These are phyloP conservation scores for Epichloe coenophiala DNA, from an alignment of 2,329 filamentous ascomycete genomes.

Conservation along the genomic window DNA sequence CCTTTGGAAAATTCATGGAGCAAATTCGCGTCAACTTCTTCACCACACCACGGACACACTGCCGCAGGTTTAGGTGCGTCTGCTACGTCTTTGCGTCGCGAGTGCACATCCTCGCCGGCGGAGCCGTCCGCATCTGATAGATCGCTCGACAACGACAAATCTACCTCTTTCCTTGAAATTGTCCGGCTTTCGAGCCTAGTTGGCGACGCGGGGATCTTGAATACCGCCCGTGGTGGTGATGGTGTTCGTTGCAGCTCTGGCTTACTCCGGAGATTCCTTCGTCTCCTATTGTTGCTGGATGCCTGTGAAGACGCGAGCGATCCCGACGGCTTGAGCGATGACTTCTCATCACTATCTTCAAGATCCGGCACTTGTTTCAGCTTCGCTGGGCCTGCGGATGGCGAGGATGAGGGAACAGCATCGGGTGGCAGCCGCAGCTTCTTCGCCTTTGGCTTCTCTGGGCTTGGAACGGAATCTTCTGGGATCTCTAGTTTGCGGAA, in stretches of 20 bases:
- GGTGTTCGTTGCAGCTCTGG: slow-evolving; percentile 1
- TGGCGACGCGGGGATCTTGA: slow-evolving; percentile 10
- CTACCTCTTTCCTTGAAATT: neutral
- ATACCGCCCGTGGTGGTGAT: slow-evolving; percentile 9
- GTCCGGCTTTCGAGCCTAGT: slow-evolving; percentile 4
- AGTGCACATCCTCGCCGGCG: neutral
- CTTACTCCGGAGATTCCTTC: neutral
- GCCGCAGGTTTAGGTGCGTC: slow-evolving; percentile 10
- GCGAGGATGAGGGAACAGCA: neutral
- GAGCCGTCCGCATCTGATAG: slow-evolving; percentile 3
- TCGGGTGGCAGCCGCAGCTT: neutral
- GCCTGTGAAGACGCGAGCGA: neutral
- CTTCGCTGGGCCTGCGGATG: neutral
- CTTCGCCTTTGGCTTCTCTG: slow-evolving; percentile 1
- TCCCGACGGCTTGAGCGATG: neutral
- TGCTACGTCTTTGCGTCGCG: slow-evolving; percentile 2
- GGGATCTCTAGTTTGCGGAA: slow-evolving; percentile 2
- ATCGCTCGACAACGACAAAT: neutral
- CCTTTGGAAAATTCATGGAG: slow-evolving; percentile 39
- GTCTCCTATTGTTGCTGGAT: neutral
- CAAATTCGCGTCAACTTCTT: slow-evolving; percentile 38
- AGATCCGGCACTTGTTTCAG: neutral
- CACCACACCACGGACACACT: slow-evolving; percentile 55
- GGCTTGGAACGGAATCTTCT: neutral
- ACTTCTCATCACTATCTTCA: neutral